Base-by-base conservation (phyloP, 2,329 filamentous ascomycete genomes). In the Rhynchosporium graminicola region DNA sequence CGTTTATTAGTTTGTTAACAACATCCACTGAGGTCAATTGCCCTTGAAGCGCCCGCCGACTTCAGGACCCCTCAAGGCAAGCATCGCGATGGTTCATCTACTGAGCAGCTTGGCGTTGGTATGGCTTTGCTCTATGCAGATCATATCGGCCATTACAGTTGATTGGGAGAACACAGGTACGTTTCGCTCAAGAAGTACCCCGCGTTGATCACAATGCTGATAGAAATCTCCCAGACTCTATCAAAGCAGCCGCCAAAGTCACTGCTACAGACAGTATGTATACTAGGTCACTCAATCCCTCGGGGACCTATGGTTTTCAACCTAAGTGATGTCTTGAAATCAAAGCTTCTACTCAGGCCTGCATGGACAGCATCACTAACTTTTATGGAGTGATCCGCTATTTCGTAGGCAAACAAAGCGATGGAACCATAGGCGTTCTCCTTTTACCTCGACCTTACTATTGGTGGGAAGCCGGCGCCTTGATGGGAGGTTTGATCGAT, bases 401-500 rank as follows among this genome's bases (percentile, higher is more conserved):
- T 66, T 85, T 84, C 71, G 73, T 74, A 47, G 82, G 82, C 38
- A 81, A 84, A 65, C 69, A 78, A 61, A 76, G 79, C 2, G 80
- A 79, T 15, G 75, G 77, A 10, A 79, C 79, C 8, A 80, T 80
- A 12, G 82, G 82, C 33, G 73, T 81, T 55, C 77, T 83, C 33
- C 73, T 81, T 55, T 77, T 83, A 33, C 79, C 79, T 6, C 71
- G 71, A 42, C 82, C 82, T 9, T 81, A 81, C 68, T 82, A 80
- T 71, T 83, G 80, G 80, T 83, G 81, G 81, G 80, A 82, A 67
- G 83, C 92, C 12, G 90, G 90, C 57, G 89, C 88, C 58, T 85
- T 92, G 79, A 80, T 86, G 76, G 84, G 83, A 33, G 80, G 87
- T 3, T 77, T 95, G 61, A 80, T 95, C 59, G 88, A 94, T 69